These are phyloP conservation scores for Syzygium aromaticum DNA, from an alignment of 345 rosid species.

Conservation along the genomic window DNA sequence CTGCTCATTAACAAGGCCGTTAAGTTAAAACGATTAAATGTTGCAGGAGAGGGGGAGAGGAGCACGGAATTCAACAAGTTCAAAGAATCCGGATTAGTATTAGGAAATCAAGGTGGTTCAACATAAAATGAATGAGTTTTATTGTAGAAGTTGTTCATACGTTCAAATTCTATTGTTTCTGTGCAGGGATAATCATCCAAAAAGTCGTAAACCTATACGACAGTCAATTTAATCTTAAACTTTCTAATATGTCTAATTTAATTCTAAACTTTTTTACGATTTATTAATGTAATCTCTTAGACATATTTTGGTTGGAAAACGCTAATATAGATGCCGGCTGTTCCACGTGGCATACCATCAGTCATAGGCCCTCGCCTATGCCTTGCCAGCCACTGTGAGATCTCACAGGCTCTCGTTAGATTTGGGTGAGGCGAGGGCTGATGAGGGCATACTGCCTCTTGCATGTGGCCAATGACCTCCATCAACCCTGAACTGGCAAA, in stretches of 20 bases:
- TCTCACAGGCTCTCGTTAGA: no score
- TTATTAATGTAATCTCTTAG: rapidly evolving
- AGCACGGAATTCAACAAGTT: background rate
- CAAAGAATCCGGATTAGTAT: background rate
- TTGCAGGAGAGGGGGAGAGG: background rate
- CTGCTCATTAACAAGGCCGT: background rate
- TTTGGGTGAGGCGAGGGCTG: no score
- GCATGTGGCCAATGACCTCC: no score
- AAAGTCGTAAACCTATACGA: rapidly evolving
- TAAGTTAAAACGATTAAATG: background rate
- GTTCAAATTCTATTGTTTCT: background rate
- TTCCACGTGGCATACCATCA: rapidly evolving
- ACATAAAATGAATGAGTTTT: background rate
- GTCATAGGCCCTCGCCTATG: no score
- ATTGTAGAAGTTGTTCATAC: background rate
- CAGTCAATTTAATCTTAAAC: rapidly evolving
- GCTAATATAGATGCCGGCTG: rapidly evolving
- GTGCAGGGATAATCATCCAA: rapidly evolving
- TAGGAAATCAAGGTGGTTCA: background rate
- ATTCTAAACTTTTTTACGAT: background rate
- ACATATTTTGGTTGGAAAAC: background rate
- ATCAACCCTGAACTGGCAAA: rapidly evolving
- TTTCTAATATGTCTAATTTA: background rate
- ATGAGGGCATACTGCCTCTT: no score
- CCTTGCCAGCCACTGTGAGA: no score